Base-by-base conservation (phyloP, 345 rosid species). In the sweet orange (Citrus sinensis) region DNA sequence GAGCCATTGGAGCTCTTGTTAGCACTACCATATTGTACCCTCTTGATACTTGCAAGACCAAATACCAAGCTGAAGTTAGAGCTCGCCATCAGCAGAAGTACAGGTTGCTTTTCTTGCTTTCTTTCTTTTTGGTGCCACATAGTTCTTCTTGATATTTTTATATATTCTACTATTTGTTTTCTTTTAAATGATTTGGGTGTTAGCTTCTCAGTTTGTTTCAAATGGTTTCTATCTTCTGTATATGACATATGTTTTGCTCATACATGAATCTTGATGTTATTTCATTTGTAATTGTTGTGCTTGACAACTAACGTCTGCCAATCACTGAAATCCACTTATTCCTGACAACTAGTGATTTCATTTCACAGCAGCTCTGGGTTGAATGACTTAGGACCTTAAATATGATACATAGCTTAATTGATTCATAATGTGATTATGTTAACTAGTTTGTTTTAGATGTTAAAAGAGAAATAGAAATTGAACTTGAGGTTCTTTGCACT, bases 41-140 rank as follows among this genome's bases (percentile, higher is more conserved):
- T 62, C 98, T 93, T 35, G 98, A 93, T 77, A 93, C 92, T 42
- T 93, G 98, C 80, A 93, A 93, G 87, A 85, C 87, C 85, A 93
- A 89, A 79, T 93, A 89, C 71, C 98, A 93, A 72, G 97, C 98
- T 29, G 98, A 93, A 85, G 83, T 77, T 82, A 84, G 89, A 66
- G 87, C 90, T 79, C 91, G 83, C 10, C 88, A 88, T 67, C 89
- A 83, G 70, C 88, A 83, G 37, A 92, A 90, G 78, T 93, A 93
- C 90, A 87, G 94, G 98, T 92, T 20, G 0, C 9, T 19, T 19
- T 39, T 24, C 58, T 32, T 72, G 65, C 29, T 71, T 55, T 71
- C 19, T 30, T 56, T 22, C 6, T 27, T 49, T 17, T 7, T 9
- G 37, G 37, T 35, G 7, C 6, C 19, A 13, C 32, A n/a, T n/a